Evolutionary conservation across 306 rosid genomes (phyloP), one percentile per base, ranked within the genome.

Genomic region (Trifolium repens): DNA sequence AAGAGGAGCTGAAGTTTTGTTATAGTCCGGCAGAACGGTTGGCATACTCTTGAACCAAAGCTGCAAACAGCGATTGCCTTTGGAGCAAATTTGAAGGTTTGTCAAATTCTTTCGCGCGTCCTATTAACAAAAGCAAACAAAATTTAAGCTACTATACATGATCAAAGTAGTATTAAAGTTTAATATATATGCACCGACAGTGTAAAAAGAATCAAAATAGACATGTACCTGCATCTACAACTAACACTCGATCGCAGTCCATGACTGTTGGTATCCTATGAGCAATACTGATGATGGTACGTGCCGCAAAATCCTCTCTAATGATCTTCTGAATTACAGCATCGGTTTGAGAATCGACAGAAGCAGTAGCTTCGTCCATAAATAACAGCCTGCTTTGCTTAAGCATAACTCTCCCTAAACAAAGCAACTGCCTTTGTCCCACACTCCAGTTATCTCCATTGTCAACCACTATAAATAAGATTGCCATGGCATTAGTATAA

Each of bases 371-470:
- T 65, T 94, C 97, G 42, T 94, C 99, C 97, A 94, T 90, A 60
- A 94, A 94, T 86, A 94, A 75, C 15, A 94, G 78, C 9, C 90
- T 80, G 83, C 99, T 92, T 72, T 72, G 90, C 87, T 94, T 94
- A 34, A 94, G 92, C 96, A 94, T 91, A 2, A 94, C 97, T 65
- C 99, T 72, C 40, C 97, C 97, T 69, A 94, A 79, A 77, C 99
- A 94, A 8, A 94, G 90, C 64, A 94, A 91, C 77, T 94, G 99
- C 81, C 97, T 90, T 78, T 94, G 97, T 60, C 99, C 99, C 76
- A 94, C 99, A 50, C 99, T 94, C 99, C 99, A 94, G 73, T 94
- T 94, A 73, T 90, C 99, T 77, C 99, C 99, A 59, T 81, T 81
- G 68, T 92, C 93, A 61, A 84, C 92, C 85, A 92, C 99, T 94